Evolutionary conservation across 1,284 basidiomycete genomes (phyloP), one percentile per base, ranked within the genome.

Genomic region (Anthracocystis setariae): DNA sequence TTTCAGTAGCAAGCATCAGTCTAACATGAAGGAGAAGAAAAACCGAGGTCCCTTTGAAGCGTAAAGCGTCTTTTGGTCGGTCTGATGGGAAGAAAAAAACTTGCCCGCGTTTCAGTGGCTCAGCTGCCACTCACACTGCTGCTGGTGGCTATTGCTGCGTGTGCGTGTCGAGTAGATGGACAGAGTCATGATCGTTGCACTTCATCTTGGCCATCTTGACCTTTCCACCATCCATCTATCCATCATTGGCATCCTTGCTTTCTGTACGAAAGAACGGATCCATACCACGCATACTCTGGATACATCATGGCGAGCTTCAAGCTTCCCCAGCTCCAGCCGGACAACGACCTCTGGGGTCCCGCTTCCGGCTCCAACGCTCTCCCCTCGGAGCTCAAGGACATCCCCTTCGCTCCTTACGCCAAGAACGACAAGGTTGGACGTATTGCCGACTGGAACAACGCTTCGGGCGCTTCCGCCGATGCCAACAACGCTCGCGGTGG

Each of bases 361-460:
- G 76, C 62, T 51, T 59, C 70, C n/a, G 71, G 62, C 47, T 53
- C 65, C 42, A 59, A 62, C 52, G 67, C 71, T 35, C 73, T 82
- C 32, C 77, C 80, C 21, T 40, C 71, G 15, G 76, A 82, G 59
- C 75, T 82, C 61, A 65, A 76, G 43, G 73, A 78, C 53, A 81
- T 82, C 37, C 81, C 81, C 27, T 98, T 97, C 82, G 93, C 94
- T 2, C 94, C 94, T 5, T 98, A 93, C 87, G 93, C 93, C 84
- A 98, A 98, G 89, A 91, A 92, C 56, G 95, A 98, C 87, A 98
- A 97, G 85, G 90, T 98, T 65, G 93, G 93, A 57, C 91, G 94
- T 64, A 93, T 98, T 82, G 95, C 95, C 60, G 95, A 98, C 86
- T 98, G 95, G 94, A 95, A 84, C 78, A 91, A 56, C 88, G 89